Conservation (phyloP, 2,329 filamentous ascomycete species). For the Leptosphaerulina australis region DNA sequence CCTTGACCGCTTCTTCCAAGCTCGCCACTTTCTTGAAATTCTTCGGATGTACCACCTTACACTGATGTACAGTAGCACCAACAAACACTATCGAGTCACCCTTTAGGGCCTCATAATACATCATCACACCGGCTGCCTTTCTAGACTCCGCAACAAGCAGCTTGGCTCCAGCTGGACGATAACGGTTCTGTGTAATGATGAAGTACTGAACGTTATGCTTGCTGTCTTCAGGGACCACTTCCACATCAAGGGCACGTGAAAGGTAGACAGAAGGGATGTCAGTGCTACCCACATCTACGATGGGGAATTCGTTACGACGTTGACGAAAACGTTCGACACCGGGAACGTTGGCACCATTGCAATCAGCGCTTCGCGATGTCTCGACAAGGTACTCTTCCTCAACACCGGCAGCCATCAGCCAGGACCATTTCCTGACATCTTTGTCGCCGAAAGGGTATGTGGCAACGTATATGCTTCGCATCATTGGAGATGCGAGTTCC, state of each 20-base stretch:
- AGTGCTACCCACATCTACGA: slow-evolving; percentile 9
- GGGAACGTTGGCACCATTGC: slow-evolving; percentile 8
- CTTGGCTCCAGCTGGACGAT: slow-evolving; percentile 15
- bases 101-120: slow-evolving; percentile 30
- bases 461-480: slow-evolving; percentile 27
- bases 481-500: slow-evolving; percentile 25
- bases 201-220: slow-evolving; percentile 21
- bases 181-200: slow-evolving; percentile 27
- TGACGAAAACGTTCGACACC: slow-evolving; percentile 4
- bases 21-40: slow-evolving; percentile 28
- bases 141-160: slow-evolving; percentile 32
- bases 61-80: slow-evolving; percentile 21
- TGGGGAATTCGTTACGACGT: slow-evolving; percentile 15
- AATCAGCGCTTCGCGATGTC: neutral
- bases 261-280: slow-evolving; percentile 29
- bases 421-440: slow-evolving; percentile 34
- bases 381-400: slow-evolving; percentile 25
- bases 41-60: slow-evolving; percentile 10
- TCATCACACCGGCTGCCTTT: slow-evolving; percentile 32
- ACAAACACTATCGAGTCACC: slow-evolving; percentile 32
- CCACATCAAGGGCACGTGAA: slow-evolving; percentile 28
- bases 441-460: slow-evolving; percentile 35
- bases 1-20: slow-evolving; percentile 22
- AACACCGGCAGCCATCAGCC: slow-evolving; percentile 26
- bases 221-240: slow-evolving; percentile 24